Base-by-base conservation (phyloP, 176 grass and related monocot species). In the Guadua angustifolia region DNA sequence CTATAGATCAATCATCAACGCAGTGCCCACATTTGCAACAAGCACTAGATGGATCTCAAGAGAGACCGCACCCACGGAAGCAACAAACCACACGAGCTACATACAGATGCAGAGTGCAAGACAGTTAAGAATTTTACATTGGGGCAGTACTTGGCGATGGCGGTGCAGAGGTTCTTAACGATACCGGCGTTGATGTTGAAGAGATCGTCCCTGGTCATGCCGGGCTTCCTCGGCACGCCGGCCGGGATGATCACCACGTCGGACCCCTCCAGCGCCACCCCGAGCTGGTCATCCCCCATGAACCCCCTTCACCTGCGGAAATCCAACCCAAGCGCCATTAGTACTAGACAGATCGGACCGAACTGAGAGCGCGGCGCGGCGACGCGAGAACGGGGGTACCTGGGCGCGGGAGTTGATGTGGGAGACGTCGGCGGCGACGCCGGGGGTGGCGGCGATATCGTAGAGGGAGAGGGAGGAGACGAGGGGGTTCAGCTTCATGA, bases 151-250 rank as follows among this genome's bases (percentile, higher is more conserved):
- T 88, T 91, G 69, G 89, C 76, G 55, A 91, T 91, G 81, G 89
- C 81, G 2, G 64, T 77, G 81, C 85, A 91, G 70, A 91, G 89
- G 53, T 79, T 77, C 77, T 91, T 91, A 9, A 91, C 89, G 77
- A 91, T 91, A 52, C 89, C 85, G 2, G 81, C 85, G 35, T 91
- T 91, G 82, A 91, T 88, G 62, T 85, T 91, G 81, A 91, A 91
- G 47, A 91, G 81, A 46, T 91, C 89, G 19, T 88, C 89, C 22
- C 89, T 77, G 33, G 83, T 90, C 88, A 90, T 90, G 46, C 85
- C 89, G 5, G 89, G 89, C 65, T 91, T 87, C 85, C 89, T 78
- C 43, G 85, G 89, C 35, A 91, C 89, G 9, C 89, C 89, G 16
- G 89, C 89, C 24, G 81, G 89, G 63, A 91, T 88, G 85, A 91